Conservation (phyloP, 2,329 filamentous ascomycete species). For the Ascosphaera acerosa region DNA sequence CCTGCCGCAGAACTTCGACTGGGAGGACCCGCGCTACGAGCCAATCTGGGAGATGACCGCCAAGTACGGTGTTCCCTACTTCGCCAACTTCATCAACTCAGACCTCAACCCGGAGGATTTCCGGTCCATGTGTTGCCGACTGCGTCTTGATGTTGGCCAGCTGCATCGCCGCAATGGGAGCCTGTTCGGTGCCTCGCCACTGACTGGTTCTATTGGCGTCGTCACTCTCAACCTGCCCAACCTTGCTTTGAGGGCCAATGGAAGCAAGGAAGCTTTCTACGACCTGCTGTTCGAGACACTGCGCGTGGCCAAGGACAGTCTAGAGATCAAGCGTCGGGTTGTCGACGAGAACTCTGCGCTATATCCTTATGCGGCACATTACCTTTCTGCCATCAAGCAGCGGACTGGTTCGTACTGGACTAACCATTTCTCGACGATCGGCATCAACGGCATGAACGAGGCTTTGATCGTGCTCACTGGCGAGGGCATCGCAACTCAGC, state of each 20-base stretch:
- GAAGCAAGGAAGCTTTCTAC: conserved; percentile 1
- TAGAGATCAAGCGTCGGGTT: conserved; percentile 1
- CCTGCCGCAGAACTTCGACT: conserved; percentile 1
- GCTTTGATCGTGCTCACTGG: neutral
- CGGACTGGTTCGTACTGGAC: conserved; percentile 1
- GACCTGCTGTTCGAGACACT: neutral
- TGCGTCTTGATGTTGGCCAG: neutral
- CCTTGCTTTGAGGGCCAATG: neutral
- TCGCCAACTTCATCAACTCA: conserved; percentile 1
- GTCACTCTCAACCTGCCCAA: conserved; percentile 1
- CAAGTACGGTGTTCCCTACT: conserved; percentile 1
- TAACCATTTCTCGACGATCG: conserved; percentile 1
- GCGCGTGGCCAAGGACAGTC: conserved; percentile 1
- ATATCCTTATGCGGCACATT: conserved; percentile 1
- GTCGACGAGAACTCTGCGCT: neutral
- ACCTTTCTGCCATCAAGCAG: conserved; percentile 1
- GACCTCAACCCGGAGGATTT: conserved; percentile 1
- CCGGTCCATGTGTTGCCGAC: conserved; percentile 1
- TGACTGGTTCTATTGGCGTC: conserved; percentile 1
- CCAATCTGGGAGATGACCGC: conserved; percentile 1
- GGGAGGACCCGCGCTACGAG: conserved; percentile 1
- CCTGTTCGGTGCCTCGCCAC: neutral
- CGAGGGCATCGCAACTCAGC: conserved; percentile 1
- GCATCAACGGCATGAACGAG: conserved; percentile 1
- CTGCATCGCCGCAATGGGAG: conserved; percentile 1